Percentiles rank a stretch among this genome's conserved stretches.
Evolutionary conservation across 805 yeast species (phyloP).

Genomic region (Candida berthetii): DNA sequence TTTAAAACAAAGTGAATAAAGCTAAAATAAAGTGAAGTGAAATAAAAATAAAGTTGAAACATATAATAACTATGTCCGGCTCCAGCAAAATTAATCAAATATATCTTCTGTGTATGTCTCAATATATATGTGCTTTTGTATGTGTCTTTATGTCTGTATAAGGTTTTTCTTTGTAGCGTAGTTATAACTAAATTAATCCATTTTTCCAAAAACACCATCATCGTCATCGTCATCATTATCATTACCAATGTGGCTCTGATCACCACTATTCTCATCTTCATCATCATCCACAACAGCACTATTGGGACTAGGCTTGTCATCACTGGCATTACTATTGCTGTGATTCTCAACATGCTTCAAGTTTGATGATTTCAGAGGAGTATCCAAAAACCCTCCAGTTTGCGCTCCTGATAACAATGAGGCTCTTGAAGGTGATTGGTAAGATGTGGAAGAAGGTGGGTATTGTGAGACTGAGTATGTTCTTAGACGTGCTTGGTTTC

Average conservation of each 20-base stretch:
- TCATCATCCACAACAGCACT: constrained; percentile 28
- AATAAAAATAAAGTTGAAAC: neutral
- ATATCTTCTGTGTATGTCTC: too few relatives aligned
- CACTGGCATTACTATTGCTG: constrained; percentile 4
- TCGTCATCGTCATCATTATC: constrained; percentile 16
- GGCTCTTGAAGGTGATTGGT: neutral
- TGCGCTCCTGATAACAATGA: neutral
- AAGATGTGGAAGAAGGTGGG: constrained; percentile 28
- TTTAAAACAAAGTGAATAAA: too few relatives aligned
- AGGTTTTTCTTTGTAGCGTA: too few relatives aligned
- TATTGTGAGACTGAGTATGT: constrained; percentile 35
- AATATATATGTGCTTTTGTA: too few relatives aligned
- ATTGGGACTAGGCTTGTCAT: neutral
- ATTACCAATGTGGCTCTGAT: constrained; percentile 7
- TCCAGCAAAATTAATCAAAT: neutral
- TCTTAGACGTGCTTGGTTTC: constrained; percentile 13
- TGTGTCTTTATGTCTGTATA: neutral
- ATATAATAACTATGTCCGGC: neutral
- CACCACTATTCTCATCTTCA: constrained; percentile 4
- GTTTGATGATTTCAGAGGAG: constrained; percentile 3
- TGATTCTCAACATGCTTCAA: constrained; percentile 5
- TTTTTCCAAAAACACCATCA: constrained; percentile 29
- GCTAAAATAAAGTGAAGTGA: too few relatives aligned
- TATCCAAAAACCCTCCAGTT: constrained; percentile 27
- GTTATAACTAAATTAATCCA: constrained; percentile 20